Evolutionary conservation across 192 early-diverging fungal genomes (phyloP), one percentile per base, ranked within the genome.

Genomic region (Entophlyctis luteolus): DNA sequence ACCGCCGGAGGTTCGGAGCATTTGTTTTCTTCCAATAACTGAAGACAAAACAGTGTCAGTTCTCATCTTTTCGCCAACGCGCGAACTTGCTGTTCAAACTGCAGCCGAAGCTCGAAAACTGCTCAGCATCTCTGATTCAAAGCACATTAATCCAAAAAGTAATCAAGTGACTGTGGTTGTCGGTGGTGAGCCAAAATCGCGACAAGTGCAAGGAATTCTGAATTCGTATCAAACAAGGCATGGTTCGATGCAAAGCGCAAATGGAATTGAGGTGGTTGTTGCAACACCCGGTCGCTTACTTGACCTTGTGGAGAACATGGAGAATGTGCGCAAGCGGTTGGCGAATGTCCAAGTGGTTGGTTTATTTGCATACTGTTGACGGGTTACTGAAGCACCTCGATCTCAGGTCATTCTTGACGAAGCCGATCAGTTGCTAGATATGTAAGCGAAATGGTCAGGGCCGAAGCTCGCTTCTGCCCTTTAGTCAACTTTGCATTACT

Each of bases 21-120:
- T 12, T 34, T 25, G 29, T 10, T 12, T 29, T 29, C 20, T 3
- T 10, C 46, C 1, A 49, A 31, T 1, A 35, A 33, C 28, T 28
- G 22, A 20, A 18, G 18, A 5, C 55, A 20, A 62, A 14, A 46
- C 33, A 53, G 68, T 71, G 1, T 57, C 75, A 33, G 69, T 77
- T 29, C 48, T 98, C 34, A 86, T 95, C 29, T 78, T 98, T 35
- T 88, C 90, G 18, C 96, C 96, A 0, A 98, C 95, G 12, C 87
- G 95, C 31, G 96, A 98, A 80, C 82, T 98, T 62, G 95, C 96
- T 16, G 84, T 90, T 60, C 96, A 98, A 78, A 93, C 95, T 32
- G 72, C 88, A 20, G 79, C 78, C 50, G 92, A 93, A 2, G 73
- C 94, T 27, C 81, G 85, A 32, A 76, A 73, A 18, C 76, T 98